Conservation (phyloP, 495 filamentous ascomycete genomes). For the Cladorrhinum samala region DNA sequence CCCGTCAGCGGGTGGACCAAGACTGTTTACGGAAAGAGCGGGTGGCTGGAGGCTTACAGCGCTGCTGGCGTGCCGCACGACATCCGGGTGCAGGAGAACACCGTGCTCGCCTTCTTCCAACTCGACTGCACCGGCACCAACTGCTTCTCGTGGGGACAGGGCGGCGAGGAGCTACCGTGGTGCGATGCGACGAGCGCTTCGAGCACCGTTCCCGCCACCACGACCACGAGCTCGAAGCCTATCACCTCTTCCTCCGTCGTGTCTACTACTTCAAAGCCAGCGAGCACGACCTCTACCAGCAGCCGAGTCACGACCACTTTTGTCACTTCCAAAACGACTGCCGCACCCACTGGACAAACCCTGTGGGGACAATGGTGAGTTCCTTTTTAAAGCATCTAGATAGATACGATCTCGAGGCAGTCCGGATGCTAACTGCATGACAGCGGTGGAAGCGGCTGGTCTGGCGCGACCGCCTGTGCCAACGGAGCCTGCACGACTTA, state of each 20-base stretch:
- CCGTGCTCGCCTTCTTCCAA: conserved; percentile 48
- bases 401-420: too few relatives aligned
- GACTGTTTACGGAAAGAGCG: conserved; percentile 36
- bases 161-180: conserved; percentile 1
- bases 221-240: conserved; percentile 1
- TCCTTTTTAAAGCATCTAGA: too few relatives aligned
- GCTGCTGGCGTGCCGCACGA: conserved; percentile 46
- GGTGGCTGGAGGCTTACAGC: conserved; percentile 43
- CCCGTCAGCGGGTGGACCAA: conserved; percentile 41
- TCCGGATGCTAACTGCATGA: too few relatives aligned
- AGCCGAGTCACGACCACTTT: not conserved
- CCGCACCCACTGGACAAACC: not conserved
- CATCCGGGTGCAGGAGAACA: conserved; percentile 43
- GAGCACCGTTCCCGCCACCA: not conserved
- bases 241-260: not conserved
- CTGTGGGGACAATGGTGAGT: conserved; percentile 16
- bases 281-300: not conserved
- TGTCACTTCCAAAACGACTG: conserved; percentile 1
- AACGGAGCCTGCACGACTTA: conserved; percentile 11
- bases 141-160: conserved; percentile 39
- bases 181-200: not conserved
- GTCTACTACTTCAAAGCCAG: not conserved
- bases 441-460: conserved; percentile 15
- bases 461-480: conserved; percentile 8
- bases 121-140: conserved; percentile 24